Evolutionary conservation across 225 moss, liverwort and hornwort genomes (phyloP).

Genomic region (Physcomitrium patens): DNA sequence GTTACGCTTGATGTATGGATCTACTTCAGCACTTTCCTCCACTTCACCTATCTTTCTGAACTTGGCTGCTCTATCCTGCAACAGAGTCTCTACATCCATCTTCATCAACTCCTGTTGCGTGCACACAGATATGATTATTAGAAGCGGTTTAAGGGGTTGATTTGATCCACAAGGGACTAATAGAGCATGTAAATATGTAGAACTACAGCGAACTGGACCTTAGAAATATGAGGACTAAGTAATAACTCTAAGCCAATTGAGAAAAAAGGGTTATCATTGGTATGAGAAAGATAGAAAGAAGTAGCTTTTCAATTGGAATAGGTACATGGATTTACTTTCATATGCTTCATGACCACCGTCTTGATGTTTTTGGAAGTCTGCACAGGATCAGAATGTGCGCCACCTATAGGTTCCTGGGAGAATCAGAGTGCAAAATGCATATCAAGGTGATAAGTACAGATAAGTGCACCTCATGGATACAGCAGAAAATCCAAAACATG

Average conservation of each 20-base stretch:
- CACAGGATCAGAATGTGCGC: conserved; percentile 71
- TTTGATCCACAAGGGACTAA: neutral
- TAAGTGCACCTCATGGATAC: neutral
- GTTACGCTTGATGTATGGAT: conserved; percentile 90
- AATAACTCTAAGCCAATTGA: too few species aligned
- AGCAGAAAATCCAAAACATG: neutral
- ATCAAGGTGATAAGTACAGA: conserved; percentile 1
- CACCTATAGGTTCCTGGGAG: conserved; percentile 70
- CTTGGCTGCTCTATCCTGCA: conserved; percentile 76
- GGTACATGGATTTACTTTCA: conserved; percentile 34
- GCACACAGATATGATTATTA: conserved; percentile 5
- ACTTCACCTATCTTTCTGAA: conserved; percentile 93
- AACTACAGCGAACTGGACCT: too few species aligned
- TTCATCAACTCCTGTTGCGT: conserved; percentile 69
- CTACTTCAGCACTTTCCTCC: conserved; percentile 77
- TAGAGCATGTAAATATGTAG: too few species aligned
- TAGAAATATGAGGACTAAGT: too few species aligned
- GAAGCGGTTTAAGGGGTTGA: neutral
- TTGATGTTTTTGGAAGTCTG: conserved; percentile 70
- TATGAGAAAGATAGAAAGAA: neutral
- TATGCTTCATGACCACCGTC: conserved; percentile 56
- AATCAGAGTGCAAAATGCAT: neutral
- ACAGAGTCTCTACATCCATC: conserved; percentile 68
- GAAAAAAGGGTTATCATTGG: too few species aligned
- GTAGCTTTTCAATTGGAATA: neutral